Conservation (phyloP, 2,329 filamentous ascomycete genomes). For the Epichloe gansuensis region DNA sequence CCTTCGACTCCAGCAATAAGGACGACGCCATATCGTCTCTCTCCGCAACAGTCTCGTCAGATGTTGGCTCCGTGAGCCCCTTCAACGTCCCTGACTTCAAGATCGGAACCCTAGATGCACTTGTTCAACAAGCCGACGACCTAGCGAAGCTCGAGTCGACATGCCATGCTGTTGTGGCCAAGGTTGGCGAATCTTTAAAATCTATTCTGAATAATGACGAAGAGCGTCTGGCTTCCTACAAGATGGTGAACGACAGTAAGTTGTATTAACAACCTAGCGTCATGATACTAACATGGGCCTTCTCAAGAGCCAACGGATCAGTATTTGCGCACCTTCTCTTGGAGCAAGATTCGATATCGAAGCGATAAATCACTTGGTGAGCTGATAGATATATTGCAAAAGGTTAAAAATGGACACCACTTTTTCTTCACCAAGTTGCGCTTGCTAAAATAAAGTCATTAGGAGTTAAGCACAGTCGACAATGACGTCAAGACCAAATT, state of each 20-base stretch:
- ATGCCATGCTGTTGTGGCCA: slow-evolving; percentile 73
- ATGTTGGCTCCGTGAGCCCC: slow-evolving; percentile 62
- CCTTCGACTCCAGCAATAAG: slow-evolving; percentile 66
- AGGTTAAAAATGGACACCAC: slow-evolving; percentile 37
- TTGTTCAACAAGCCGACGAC: slow-evolving; percentile 95
- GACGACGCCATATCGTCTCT: slow-evolving; percentile 74
- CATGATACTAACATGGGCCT: not conserved
- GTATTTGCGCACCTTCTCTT: slow-evolving; percentile 78
- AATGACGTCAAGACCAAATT: slow-evolving; percentile 93
- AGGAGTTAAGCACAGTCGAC: slow-evolving; percentile 87
- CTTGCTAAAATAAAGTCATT: not conserved
- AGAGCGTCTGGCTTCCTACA: slow-evolving; percentile 71
- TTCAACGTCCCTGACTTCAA: slow-evolving; percentile 92
- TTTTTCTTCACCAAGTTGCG: not conserved
- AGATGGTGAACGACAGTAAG: slow-evolving; percentile 89
- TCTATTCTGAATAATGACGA: slow-evolving; percentile 76
- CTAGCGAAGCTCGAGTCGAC: slow-evolving; percentile 72
- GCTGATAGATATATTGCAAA: slow-evolving; percentile 77
- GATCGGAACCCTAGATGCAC: slow-evolving; percentile 87
- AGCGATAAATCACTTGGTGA: slow-evolving; percentile 83
- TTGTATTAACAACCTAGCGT: slow-evolving; percentile 5
- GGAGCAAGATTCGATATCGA: slow-evolving; percentile 97
- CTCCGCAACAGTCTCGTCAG: slow-evolving; percentile 56
- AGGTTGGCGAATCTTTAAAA: slow-evolving; percentile 77
- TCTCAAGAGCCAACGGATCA: slow-evolving; percentile 80